Evolutionary conservation across 164 flowering plant genomes (phyloP), one percentile per base, ranked within the genome.

Genomic region (Saururus chinensis): DNA sequence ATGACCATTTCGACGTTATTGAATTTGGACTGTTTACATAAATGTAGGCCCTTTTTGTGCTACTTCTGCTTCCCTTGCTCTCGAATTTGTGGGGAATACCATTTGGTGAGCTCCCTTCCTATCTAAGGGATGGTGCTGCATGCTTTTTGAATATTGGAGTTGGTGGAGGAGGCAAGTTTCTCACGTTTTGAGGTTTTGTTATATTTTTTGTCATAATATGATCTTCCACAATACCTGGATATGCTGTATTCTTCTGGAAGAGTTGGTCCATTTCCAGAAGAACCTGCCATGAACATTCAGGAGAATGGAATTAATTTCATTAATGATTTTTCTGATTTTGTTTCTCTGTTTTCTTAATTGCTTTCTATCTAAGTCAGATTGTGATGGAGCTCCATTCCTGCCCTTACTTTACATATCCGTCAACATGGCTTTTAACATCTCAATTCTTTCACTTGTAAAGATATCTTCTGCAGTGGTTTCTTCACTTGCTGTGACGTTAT

Each of bases 1-100:
- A 64, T 41, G 24, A 51, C 37, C 37, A 30, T 30, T 23, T n/a
- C n/a, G n/a, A n/a, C n/a, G n/a, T n/a, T 42, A 49, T 62, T 66
- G 56, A 48, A 37, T 56, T 16, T 11, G 7, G 55, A 19, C 63
- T 35, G 48, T 56, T 51, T 45, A 64, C 56, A 51, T 54, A 26
- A 41, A 56, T 79, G 71, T 65, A 91, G 98, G 98, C 98, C 64
- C 82, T 88, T 60, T 91, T 91, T 70, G 87, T 88, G 20, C 76
- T 91, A 61, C 85, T 88, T 51, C 73, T 86, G 63, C 79, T 91
- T 51, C 98, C 98, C 60, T 68, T 88, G 26, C 70, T 91, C 45
- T 88, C 98, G 61, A 91, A 76, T 64, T 59, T 88, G 77, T 86
- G 75, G 75, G 98, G 98, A 62, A 84, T 88, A 67, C 85, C 92